These are phyloP conservation scores for Alternaria viburni DNA, from an alignment of 2,329 filamentous ascomycete species.

Conservation along the genomic window DNA sequence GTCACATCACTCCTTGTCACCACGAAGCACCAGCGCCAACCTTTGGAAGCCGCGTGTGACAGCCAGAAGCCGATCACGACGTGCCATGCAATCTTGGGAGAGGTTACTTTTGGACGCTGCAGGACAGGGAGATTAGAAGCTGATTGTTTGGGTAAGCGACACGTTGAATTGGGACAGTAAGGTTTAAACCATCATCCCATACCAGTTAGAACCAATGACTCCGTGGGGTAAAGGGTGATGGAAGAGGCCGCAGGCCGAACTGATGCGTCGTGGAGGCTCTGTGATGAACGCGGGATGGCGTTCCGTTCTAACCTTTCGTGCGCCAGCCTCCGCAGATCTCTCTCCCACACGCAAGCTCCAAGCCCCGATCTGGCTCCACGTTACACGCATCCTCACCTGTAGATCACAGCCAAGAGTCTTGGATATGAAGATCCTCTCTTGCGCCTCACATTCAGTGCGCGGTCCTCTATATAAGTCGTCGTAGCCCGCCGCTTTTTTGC, in stretches of 20 bases:
- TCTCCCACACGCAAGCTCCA: slow-evolving; percentile 1
- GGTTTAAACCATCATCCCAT: not conserved
- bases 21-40: not conserved
- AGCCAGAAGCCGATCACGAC: not conserved
- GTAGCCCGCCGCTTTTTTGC: slow-evolving; percentile 1
- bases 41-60: not conserved
- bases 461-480: not conserved
- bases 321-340: slow-evolving; percentile 6
- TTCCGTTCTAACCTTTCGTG: slow-evolving; percentile 3
- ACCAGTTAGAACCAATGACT: not conserved
- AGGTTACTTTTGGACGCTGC: not conserved
- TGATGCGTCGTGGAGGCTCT: slow-evolving; percentile 7
- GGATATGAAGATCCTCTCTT: slow-evolving; percentile 9
- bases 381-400: slow-evolving; percentile 4
- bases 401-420: slow-evolving; percentile 12
- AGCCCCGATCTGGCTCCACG: slow-evolving; percentile 1
- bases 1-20: not conserved
- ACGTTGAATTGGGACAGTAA: not conserved
- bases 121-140: not conserved
- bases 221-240: not conserved
- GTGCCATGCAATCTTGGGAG: not conserved
- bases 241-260: not conserved
- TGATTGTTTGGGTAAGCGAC: not conserved
- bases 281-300: slow-evolving; percentile 10
- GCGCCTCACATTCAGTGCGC: slow-evolving; percentile 10